Evolutionary conservation across 306 rosid genomes (phyloP).

Genomic region (Hylodesmum podocarpum): DNA sequence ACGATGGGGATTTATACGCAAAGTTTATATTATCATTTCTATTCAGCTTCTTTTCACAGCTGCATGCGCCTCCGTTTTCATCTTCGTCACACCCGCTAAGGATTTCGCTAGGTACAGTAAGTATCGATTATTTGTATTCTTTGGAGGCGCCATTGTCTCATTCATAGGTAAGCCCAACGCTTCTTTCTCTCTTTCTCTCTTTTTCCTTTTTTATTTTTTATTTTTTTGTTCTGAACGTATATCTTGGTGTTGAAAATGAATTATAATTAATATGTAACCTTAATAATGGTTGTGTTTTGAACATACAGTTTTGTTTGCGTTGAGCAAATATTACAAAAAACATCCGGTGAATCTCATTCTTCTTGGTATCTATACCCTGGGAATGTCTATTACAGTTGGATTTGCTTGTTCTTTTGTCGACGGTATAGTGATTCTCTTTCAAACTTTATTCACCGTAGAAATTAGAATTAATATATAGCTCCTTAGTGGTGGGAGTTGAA

Average conservation of each 20-base stretch:
- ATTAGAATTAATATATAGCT: not conserved
- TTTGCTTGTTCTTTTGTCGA: constrained; percentile 38
- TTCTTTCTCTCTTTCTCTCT: too few species aligned
- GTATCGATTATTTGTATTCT: not conserved
- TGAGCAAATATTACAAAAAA: constrained; percentile 42
- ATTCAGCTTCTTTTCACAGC: constrained; percentile 44
- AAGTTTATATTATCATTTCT: constrained; percentile 46
- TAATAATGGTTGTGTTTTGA: not conserved
- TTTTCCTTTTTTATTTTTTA: not conserved
- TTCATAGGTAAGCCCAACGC: constrained; percentile 26
- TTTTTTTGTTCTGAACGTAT: not conserved
- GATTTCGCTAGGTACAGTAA: not conserved
- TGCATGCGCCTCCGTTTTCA: constrained; percentile 24
- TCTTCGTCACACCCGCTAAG: constrained; percentile 22
- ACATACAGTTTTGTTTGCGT: constrained; percentile 39
- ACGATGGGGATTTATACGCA: constrained; percentile 62
- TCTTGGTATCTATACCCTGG: constrained; percentile 50
- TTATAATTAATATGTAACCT: not conserved
- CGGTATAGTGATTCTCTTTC: constrained; percentile 25
- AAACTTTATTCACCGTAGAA: not conserved
- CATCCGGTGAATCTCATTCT: constrained; percentile 51
- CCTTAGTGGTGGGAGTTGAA: too few species aligned
- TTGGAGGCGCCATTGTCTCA: constrained; percentile 26
- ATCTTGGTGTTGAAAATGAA: not conserved
- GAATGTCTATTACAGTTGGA: constrained; percentile 43